Evolutionary conservation across 768 basidiomycete species (phyloP).

Genomic region (Podaxis sp.): DNA sequence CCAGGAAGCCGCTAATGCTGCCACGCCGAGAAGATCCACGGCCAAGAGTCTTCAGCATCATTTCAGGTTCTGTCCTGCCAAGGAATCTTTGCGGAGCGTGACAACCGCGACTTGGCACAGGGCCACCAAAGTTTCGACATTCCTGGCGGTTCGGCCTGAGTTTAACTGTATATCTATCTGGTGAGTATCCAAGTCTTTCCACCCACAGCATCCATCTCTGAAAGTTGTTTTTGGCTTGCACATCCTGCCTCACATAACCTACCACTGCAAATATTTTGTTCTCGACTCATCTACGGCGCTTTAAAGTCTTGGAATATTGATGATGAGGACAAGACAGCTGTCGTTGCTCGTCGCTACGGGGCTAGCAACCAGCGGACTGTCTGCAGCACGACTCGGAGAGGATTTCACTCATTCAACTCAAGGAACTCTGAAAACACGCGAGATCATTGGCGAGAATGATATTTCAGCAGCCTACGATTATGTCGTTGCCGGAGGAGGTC

Average conservation of each 20-base stretch:
- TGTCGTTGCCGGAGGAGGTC: slow-evolving; percentile 39
- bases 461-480: slow-evolving; percentile 46
- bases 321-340: not conserved
- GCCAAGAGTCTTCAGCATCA: not conserved
- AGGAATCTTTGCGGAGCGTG: not conserved
- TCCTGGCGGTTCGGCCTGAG: not conserved
- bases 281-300: not conserved
- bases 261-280: not conserved
- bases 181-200: not conserved
- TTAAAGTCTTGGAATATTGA: not conserved
- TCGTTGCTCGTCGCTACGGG: not conserved
- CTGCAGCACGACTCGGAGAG: not conserved
- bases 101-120: not conserved
- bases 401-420: not conserved
- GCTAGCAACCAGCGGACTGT: not conserved
- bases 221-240: not conserved
- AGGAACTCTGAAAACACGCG: not conserved
- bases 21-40: too few relatives aligned
- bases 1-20: too few relatives aligned
- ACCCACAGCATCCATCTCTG: not conserved
- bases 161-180: not conserved
- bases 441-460: slow-evolving; percentile 8
- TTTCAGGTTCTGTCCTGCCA: not conserved
- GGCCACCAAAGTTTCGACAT: not conserved
- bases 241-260: not conserved